Conservation (phyloP, 2,329 filamentous ascomycete species). For the Paecilomyces niveus region DNA sequence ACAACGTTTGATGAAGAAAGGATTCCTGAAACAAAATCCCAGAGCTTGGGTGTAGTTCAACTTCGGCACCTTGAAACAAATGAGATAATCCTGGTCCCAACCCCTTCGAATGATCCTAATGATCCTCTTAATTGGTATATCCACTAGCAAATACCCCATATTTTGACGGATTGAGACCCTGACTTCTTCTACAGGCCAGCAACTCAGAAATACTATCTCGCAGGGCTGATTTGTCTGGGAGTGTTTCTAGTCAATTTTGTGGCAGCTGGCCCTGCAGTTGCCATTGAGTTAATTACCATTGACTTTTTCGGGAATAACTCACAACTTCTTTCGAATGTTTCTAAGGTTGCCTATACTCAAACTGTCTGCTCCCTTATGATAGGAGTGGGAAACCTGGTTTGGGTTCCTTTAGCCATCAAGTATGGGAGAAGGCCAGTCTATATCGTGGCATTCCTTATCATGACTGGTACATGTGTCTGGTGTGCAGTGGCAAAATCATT, state of each 20-base stretch:
- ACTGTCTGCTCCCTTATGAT: background rate
- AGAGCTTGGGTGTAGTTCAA: background rate
- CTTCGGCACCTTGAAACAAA: background rate
- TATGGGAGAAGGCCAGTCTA: background rate
- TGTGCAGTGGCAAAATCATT: background rate
- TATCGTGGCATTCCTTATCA: background rate
- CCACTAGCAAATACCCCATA: background rate
- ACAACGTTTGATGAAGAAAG: no score
- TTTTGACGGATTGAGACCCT: background rate
- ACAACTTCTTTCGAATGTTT: background rate
- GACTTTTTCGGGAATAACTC: background rate
- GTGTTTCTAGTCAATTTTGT: background rate
- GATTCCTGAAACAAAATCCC: no score
- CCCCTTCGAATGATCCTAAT: constrained; percentile 11
- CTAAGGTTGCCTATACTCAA: background rate
- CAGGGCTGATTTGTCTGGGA: background rate
- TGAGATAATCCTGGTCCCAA: constrained; percentile 9
- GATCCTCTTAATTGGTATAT: constrained; percentile 10
- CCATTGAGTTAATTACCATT: background rate
- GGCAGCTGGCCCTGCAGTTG: background rate
- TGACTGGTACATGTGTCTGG: background rate
- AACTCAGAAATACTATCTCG: background rate
- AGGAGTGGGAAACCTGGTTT: background rate
- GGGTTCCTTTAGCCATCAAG: background rate
- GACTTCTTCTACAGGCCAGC: background rate